Evolutionary conservation across 148 eudicot genomes (phyloP).

Genomic region (Simmondsia chinensis): DNA sequence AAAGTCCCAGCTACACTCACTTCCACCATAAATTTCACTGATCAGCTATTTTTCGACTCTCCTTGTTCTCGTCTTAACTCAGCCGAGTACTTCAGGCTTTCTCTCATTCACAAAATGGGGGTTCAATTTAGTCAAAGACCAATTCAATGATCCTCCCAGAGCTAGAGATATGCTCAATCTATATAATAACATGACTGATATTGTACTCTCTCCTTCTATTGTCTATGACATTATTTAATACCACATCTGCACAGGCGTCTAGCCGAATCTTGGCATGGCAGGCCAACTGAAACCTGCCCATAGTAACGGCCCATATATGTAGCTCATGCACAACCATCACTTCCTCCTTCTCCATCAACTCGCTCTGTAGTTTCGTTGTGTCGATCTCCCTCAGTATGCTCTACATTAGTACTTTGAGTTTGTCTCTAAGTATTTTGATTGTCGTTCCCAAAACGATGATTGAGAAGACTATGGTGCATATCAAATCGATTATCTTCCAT

Average conservation of each 20-base stretch:
- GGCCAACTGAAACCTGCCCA: constrained; percentile 76
- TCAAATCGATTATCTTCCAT: constrained; percentile 85
- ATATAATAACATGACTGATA: constrained; percentile 86
- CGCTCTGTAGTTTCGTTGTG: constrained; percentile 68
- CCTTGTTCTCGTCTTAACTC: too few species aligned
- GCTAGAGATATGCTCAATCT: too few species aligned
- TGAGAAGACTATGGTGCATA: constrained; percentile 83
- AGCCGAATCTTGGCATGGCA: constrained; percentile 79
- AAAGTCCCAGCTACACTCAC: too few species aligned
- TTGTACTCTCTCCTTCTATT: constrained; percentile 74
- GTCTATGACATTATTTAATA: constrained; percentile 68
- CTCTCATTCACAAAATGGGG: too few species aligned
- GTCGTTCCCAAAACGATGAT: constrained; percentile 69
- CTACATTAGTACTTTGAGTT: constrained; percentile 87
- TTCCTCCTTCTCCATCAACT: constrained; percentile 68
- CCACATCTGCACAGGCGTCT: constrained; percentile 83
- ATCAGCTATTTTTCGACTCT: too few species aligned
- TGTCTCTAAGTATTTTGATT: constrained; percentile 64
- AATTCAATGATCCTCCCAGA: too few species aligned
- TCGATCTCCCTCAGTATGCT: constrained; percentile 94
- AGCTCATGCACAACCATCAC: constrained; percentile 84
- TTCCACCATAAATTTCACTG: too few species aligned
- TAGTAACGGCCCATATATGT: constrained; percentile 95
- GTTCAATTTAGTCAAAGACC: too few species aligned
- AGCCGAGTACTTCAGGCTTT: too few species aligned